These are phyloP conservation scores for Linnemannia elongata DNA, from an alignment of 192 early-diverging fungal species.

Conservation along the genomic window DNA sequence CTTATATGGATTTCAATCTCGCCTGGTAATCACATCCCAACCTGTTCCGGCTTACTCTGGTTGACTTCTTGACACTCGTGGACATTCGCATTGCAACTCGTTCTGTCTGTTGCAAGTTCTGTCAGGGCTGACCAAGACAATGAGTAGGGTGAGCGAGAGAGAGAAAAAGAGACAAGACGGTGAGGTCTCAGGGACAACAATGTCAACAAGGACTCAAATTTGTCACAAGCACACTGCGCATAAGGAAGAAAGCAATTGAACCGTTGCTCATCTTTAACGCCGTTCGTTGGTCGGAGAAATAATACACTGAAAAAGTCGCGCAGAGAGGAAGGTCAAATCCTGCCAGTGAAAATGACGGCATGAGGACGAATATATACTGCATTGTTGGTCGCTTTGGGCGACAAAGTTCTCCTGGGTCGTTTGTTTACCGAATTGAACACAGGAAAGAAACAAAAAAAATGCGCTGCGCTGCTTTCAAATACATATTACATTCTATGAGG, in stretches of 20 bases:
- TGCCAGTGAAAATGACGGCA: background rate
- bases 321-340: background rate
- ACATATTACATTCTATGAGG: background rate
- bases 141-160: too few relatives aligned
- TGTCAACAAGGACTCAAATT: background rate
- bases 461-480: background rate
- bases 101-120: background rate
- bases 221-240: background rate
- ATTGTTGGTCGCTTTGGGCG: slow-evolving; percentile 29
- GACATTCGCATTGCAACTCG: background rate
- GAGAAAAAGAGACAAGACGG: background rate
- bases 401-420: slow-evolving; percentile 3
- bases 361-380: background rate
- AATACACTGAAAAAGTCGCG: background rate
- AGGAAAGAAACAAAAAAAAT: too few relatives aligned
- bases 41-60: background rate
- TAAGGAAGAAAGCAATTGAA: background rate
- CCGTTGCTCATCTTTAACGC: background rate
- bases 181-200: background rate
- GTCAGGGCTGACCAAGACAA: too few relatives aligned
- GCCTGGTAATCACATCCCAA: background rate
- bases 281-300: background rate
- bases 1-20: background rate
- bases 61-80: too few relatives aligned
- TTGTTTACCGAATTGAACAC: background rate